Base-by-base conservation (phyloP, 1,284 basidiomycete genomes). In the Pseudozyma sp. region DNA sequence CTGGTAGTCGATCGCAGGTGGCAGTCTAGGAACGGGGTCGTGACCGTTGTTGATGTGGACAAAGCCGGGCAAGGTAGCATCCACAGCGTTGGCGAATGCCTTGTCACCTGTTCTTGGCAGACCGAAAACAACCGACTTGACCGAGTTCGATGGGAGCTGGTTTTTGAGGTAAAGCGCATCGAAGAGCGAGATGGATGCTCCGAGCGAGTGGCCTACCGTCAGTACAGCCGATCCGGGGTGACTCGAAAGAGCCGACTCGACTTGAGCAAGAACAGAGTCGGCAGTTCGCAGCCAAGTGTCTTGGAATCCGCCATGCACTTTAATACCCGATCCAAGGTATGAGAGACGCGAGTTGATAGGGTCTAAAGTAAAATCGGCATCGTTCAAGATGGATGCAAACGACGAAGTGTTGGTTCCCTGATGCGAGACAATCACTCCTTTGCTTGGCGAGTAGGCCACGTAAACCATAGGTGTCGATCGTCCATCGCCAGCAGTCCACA, bases 301-400 rank as follows among this genome's bases (percentile, higher is more conserved):
- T 60, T 82, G 79, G 61, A 82, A 82, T 7, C 81, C 81, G n/a
- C 58, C 59, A 53, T 71, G 67, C 7, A 82, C 60, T 48, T 72
- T 53, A 34, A 72, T 59, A 34, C 48, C 58, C 25, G 25, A 31
- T 16, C 72, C 75, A 6, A 80, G 53, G 42, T 69, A 69, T 11
- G 57, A 36, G 50, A 76, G 72, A 36, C 74, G 62, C 35, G 57
- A 53, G 64, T 80, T 68, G 56, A 64, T 49, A 1, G 59, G 56
- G 35, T 66, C 71, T 11, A 52, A 62, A 34, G 25, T 50, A 16
- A 76, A 68, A 16, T 77, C 68, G 38, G 59, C 71, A 40, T 82
- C 78, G 59, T 76, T 76, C 43, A 76, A 21, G 31, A 75, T 67
- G 11, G 74, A 76, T 1, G 56, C 25, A 36, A 81, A 64, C 13